Evolutionary conservation across 1,284 basidiomycete genomes (phyloP).

Genomic region (Sphaerobolus stellatus): DNA sequence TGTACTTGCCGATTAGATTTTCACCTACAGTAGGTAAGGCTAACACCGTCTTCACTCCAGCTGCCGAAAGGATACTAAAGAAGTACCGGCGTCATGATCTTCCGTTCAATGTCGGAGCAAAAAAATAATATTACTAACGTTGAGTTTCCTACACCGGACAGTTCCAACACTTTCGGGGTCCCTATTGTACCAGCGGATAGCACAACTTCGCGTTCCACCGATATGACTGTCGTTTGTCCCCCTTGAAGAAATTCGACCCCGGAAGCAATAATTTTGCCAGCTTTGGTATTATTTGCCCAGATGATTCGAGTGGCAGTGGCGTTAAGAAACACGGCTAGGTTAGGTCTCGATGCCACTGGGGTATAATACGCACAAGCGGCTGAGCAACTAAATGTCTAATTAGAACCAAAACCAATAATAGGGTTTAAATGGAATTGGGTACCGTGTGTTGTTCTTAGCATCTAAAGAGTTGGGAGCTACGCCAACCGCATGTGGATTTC

Average conservation of each 20-base stretch:
- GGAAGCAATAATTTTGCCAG: constrained; percentile 1
- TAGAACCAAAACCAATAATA: too few relatives aligned
- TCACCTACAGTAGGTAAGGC: constrained; percentile 13
- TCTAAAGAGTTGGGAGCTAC: constrained; percentile 15
- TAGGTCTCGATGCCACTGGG: neutral
- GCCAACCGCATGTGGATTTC: constrained; percentile 15
- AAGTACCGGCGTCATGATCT: neutral
- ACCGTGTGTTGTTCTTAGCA: constrained; percentile 18
- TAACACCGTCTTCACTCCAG: constrained; percentile 9
- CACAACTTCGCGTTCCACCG: constrained; percentile 14
- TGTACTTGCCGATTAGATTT: constrained; percentile 9
- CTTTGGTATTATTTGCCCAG: constrained; percentile 7
- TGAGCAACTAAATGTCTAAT: constrained; percentile 12
- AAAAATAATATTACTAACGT: constrained; percentile 10
- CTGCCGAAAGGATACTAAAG: constrained; percentile 3
- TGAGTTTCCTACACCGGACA: constrained; percentile 13
- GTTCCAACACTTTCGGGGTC: constrained; percentile 15
- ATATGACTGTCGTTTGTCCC: constrained; percentile 4
- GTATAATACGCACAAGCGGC: constrained; percentile 17
- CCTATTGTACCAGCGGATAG: constrained; percentile 18
- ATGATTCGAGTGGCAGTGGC: neutral
- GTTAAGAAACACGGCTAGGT: neutral
- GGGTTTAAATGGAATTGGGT: neutral
- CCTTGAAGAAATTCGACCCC: constrained; percentile 14
- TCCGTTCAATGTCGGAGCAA: neutral